Base-by-base conservation (phyloP, 2,329 filamentous ascomycete species). In the Aureobasidium melanogenum region DNA sequence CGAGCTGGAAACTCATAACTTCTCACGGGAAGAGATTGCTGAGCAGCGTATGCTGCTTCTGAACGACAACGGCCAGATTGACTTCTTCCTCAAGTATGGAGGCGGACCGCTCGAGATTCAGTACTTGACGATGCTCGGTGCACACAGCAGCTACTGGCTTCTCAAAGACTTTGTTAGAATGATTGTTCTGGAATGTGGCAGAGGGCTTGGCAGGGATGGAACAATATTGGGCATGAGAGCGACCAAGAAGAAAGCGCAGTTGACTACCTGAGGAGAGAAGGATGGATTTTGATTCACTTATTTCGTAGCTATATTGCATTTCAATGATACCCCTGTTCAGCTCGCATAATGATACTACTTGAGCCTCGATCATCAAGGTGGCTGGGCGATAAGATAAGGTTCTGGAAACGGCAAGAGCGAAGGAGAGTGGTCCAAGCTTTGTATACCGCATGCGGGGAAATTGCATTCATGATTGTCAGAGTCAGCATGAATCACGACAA, bases 1-100 rank as follows among this genome's bases (percentile, higher is more conserved):
- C n/a, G 94, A 99, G 73, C 82, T 99, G 56, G 93, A 97, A 70
- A 93, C 93, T 0, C 94, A 97, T 70, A 89, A 99, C 72, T 99
- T 99, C 71, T 88, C 88, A 0, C 84, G 90, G 2, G 93, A 97
- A 73, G 92, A 97, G 69, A 84, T 96, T 58, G 93, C 92, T 0
- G 94, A 97, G 76, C 91, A 88, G 71, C 87, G 93, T 67, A 91
- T 92, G 65, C 87, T 86, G 64, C 73, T 96, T 8, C 82, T 99
- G 4, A 99, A 99, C 67, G 94, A 99, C 68, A 97, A 97, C 66
- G 93, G 92, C 0, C 94, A 99, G 74, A 87, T 99, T 43, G 94
- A 99, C 72, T 99, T 85, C 74, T 95, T 88, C 68, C 77, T 99
- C 52, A 85, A 85, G 52, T 91, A 90, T 8, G 89, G 91, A 0